Evolutionary conservation across 1,284 basidiomycete species (phyloP).

Genomic region (Exobasidium rhododendri): DNA sequence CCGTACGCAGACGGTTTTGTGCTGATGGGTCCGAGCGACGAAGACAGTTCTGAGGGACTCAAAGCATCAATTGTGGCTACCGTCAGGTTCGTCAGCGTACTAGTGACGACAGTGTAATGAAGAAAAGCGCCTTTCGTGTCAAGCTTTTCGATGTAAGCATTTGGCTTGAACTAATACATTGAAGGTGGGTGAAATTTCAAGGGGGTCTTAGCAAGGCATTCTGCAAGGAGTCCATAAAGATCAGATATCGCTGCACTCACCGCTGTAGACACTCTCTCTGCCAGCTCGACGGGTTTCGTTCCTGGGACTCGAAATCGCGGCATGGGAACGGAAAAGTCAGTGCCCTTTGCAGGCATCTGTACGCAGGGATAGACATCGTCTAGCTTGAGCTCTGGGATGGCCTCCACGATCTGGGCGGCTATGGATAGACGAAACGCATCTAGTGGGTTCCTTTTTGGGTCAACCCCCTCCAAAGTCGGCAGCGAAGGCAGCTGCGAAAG

Average conservation of each 20-base stretch:
- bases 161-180: conserved; percentile 35
- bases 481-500: conserved; percentile 50
- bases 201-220: not conserved
- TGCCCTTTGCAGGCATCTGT: conserved; percentile 79
- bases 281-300: conserved; percentile 76
- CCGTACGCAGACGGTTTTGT: conserved; percentile 35
- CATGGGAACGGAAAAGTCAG: conserved; percentile 86
- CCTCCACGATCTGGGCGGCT: conserved; percentile 71
- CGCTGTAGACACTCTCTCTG: conserved; percentile 68
- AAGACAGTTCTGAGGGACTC: conserved; percentile 55
- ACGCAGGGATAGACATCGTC: conserved; percentile 74
- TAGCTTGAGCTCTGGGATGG: conserved; percentile 60
- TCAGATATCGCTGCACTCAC: conserved; percentile 60
- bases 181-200: not conserved
- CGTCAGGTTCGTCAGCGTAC: conserved; percentile 70
- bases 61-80: conserved; percentile 77
- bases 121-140: conserved; percentile 46
- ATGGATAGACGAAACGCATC: conserved; percentile 83
- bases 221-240: conserved; percentile 1
- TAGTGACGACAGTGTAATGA: conserved; percentile 42
- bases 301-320: conserved; percentile 78
- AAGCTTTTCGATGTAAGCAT: conserved; percentile 37
- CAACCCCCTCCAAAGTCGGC: conserved; percentile 56
- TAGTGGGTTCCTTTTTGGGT: conserved; percentile 69
- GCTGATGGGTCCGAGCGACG: conserved; percentile 8